Evolutionary conservation across 2,329 filamentous ascomycete genomes (phyloP), one percentile per base, ranked within the genome.

Genomic region (Xylogone sp.): DNA sequence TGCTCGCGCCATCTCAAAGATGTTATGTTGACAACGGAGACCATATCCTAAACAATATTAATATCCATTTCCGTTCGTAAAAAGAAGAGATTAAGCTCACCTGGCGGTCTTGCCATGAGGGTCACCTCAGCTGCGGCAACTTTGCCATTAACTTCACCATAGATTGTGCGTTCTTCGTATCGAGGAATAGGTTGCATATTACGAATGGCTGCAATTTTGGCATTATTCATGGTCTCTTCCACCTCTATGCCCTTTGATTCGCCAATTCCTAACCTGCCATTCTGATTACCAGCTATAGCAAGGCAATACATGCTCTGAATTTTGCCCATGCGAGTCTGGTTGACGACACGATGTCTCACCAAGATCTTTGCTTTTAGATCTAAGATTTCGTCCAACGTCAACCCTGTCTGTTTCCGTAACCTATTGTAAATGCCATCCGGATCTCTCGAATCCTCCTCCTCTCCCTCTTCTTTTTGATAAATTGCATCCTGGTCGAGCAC

Each of bases 281-380:
- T 81, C 53, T 83, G 81, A 71, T 97, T 96, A 48, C 94, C 94
- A 5, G 91, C 92, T 60, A 97, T 84, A 42, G 84, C 84, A 55
- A 97, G 73, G 61, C 83, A 78, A 63, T 93, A 95, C 42, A 78
- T 63, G 69, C 86, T 89, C 60, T 80, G 79, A 53, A 99, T 86
- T 78, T 97, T 99, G 67, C 94, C 94, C 71, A 99, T 83, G 75
- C 93, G 88, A 20, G 94, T 97, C 78, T 97, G 93, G 73, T 99
- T 97, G 58, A 82, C 77, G 53, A 99, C 94, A 42, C 72, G 71
- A 64, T 93, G 88, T 3, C 67, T 65, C 45, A 96, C 87, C 45
- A 99, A 73, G 45, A 79, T 76, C 78, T 95, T 96, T 57, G 81
- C 73, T 52, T 81, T 76, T 53, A 96, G 66, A 4, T 65, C 59